These are phyloP conservation scores for Saprolegnia diclina DNA, from an alignment of 352 stramenopile species.

Conservation along the genomic window DNA sequence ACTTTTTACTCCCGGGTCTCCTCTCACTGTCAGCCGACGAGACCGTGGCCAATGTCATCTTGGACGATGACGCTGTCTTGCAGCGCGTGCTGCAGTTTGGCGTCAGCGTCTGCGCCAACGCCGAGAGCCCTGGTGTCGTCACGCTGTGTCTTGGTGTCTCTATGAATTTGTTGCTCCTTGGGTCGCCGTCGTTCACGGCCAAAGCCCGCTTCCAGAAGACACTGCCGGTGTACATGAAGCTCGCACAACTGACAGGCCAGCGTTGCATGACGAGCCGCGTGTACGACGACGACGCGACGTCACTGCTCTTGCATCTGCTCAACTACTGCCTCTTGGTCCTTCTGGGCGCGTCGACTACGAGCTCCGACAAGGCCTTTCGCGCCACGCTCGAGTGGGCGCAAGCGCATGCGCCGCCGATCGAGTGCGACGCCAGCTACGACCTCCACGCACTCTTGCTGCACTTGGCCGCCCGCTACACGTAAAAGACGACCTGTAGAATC, in stretches of 20 bases:
- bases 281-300: constrained; percentile 70
- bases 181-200: neutral
- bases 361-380: constrained; percentile 43
- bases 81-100: constrained; percentile 69
- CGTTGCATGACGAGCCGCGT: constrained; percentile 40
- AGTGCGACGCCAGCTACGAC: constrained; percentile 49
- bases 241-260: constrained; percentile 40
- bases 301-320: constrained; percentile 67
- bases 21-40: constrained; percentile 67
- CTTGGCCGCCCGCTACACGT: neutral
- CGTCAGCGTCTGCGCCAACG: constrained; percentile 51
- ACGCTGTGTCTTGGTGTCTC: constrained; percentile 71
- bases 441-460: constrained; percentile 56
- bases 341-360: constrained; percentile 56
- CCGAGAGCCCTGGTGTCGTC: constrained; percentile 46
- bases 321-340: constrained; percentile 54
- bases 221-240: constrained; percentile 61
- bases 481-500: neutral
- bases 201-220: constrained; percentile 5
- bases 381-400: constrained; percentile 44
- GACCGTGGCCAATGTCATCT: constrained; percentile 50
- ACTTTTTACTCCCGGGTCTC: constrained; percentile 75
- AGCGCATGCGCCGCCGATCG: constrained; percentile 45
- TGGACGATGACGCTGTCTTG: constrained; percentile 53
- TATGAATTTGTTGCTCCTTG: constrained; percentile 68